A percentile compares a stretch with the other conserved stretches of the same genome.
Evolutionary conservation across 805 yeast species (phyloP).

Genomic region (Naumovozyma baii): DNA sequence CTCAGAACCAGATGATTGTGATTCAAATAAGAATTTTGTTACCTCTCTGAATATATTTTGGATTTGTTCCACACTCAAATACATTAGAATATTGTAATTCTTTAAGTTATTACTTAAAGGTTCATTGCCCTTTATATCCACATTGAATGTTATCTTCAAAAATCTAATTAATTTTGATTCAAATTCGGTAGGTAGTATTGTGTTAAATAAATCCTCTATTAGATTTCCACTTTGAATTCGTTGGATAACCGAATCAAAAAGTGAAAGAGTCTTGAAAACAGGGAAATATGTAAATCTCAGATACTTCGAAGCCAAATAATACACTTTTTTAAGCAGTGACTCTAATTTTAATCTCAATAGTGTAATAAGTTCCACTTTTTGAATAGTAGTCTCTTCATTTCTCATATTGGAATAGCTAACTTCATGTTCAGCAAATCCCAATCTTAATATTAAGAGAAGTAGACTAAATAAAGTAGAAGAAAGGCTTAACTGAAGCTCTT

Average conservation of each 20-base stretch:
- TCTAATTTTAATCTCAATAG: slow-evolving; percentile 15
- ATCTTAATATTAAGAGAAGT: slow-evolving; percentile 18
- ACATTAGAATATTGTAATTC: slow-evolving; percentile 3
- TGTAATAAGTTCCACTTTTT: slow-evolving; percentile 11
- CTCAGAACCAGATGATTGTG: too few relatives aligned
- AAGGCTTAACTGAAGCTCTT: slow-evolving; percentile 21
- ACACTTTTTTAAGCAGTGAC: slow-evolving; percentile 13
- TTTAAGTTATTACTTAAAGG: slow-evolving; percentile 13
- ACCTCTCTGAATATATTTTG: not conserved
- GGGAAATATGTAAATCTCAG: slow-evolving; percentile 26
- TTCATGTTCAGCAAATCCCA: slow-evolving; percentile 3
- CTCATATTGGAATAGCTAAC: not conserved
- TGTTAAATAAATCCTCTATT: slow-evolving; percentile 10
- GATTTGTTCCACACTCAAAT: slow-evolving; percentile 6
- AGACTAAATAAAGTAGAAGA: slow-evolving; percentile 18
- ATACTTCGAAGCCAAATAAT: slow-evolving; percentile 17
- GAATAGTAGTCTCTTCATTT: not conserved
- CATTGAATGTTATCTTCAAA: slow-evolving; percentile 17
- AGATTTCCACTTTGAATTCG: slow-evolving; percentile 19
- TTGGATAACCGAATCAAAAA: slow-evolving; percentile 22
- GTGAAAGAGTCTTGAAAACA: slow-evolving; percentile 23
- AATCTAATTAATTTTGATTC: slow-evolving; percentile 16
- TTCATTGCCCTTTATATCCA: slow-evolving; percentile 12
- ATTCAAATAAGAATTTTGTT: not conserved
- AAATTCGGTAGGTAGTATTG: slow-evolving; percentile 8